Evolutionary conservation across 2,329 filamentous ascomycete species (phyloP).

Genomic region (Atkinsonella texensis): DNA sequence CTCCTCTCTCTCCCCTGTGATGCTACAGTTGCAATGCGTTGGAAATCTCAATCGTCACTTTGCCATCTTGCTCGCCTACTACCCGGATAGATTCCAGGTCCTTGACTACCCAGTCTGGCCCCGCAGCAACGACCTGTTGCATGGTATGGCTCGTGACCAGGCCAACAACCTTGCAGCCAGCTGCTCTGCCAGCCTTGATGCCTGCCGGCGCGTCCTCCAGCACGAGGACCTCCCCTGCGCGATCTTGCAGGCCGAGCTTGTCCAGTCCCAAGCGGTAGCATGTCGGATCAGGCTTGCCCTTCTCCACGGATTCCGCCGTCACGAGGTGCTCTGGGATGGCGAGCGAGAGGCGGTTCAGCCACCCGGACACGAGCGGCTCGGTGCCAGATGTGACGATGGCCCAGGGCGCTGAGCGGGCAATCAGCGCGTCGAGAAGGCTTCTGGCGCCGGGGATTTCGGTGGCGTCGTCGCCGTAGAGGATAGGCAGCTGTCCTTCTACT

Average conservation of each 20-base stretch:
- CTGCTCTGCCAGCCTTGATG: constrained; percentile 70
- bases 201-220: constrained; percentile 85
- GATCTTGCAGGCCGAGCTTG: constrained; percentile 41
- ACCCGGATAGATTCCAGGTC: constrained; percentile 66
- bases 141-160: constrained; percentile 72
- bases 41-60: constrained; percentile 54
- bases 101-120: constrained; percentile 78
- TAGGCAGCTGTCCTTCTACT: constrained; percentile 68
- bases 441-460: constrained; percentile 78
- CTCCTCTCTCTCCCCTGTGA: too few relatives aligned
- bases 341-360: constrained; percentile 56
- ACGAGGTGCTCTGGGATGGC: constrained; percentile 55
- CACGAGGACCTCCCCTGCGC: constrained; percentile 50
- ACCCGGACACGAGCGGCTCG: constrained; percentile 54
- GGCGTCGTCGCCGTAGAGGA: constrained; percentile 64
- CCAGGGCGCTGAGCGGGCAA: constrained; percentile 56
- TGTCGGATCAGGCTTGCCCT: constrained; percentile 66
- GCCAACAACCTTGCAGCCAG: constrained; percentile 76
- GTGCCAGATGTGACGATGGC: constrained; percentile 76
- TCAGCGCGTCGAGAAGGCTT: constrained; percentile 54
- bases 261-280: constrained; percentile 61
- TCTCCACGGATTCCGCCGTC: constrained; percentile 61
- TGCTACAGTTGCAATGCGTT: constrained; percentile 38
- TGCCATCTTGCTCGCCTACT: constrained; percentile 41
- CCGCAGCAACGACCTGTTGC: constrained; percentile 58